Evolutionary conservation across 2,329 filamentous ascomycete genomes (phyloP).

Genomic region (Botrytis pseudocinerea): DNA sequence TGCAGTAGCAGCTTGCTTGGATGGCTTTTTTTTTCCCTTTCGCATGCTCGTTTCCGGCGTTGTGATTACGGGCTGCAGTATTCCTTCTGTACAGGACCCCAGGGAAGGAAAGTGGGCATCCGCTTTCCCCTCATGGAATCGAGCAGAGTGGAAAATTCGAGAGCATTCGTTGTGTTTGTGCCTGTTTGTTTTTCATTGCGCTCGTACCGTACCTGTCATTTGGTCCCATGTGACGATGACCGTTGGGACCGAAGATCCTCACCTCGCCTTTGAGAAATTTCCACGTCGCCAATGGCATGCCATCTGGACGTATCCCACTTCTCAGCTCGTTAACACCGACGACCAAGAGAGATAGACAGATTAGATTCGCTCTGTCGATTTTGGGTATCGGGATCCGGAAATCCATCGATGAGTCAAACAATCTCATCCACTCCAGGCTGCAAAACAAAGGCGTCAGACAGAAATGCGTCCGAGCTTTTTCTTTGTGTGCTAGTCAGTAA

Average conservation of each 20-base stretch:
- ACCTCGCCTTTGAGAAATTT: background rate
- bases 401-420: conserved; percentile 10
- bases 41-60: conserved; percentile 22
- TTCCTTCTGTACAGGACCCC: background rate
- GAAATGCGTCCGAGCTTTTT: background rate
- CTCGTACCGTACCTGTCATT: background rate
- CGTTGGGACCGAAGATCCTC: background rate
- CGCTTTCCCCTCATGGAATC: conserved; percentile 12
- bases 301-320: background rate
- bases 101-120: background rate
- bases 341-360: background rate
- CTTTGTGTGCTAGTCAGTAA: background rate
- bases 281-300: background rate
- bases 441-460: conserved; percentile 2
- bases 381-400: background rate
- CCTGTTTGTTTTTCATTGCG: background rate
- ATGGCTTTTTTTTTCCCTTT: conserved; percentile 10
- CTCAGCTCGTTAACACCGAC: background rate
- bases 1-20: conserved; percentile 28
- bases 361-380: background rate
- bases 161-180: background rate
- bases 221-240: background rate
- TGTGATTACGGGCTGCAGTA: conserved; percentile 9
- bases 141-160: background rate
- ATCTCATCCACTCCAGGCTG: conserved; percentile 12